Percentiles rank a stretch among this genome's conserved stretches.
phyloP scores from a whole-genome alignment of 2,329 filamentous ascomycete species.

The Ascosphaera apis region DNA sequence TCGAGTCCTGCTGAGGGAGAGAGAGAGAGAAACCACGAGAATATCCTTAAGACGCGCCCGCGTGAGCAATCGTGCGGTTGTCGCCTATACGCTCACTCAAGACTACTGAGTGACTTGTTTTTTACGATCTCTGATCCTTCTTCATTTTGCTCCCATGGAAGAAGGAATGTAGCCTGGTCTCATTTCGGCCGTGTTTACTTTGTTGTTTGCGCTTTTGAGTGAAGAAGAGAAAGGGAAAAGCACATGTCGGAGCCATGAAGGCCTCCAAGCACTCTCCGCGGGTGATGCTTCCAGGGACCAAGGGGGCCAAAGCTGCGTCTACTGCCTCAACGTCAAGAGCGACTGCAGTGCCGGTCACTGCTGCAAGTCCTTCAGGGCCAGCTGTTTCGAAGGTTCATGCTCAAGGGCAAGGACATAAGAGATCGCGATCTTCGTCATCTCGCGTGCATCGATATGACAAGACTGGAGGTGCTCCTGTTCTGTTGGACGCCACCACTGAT shows the following conservation, averaged over 20 bases:
- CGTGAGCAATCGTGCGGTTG: too few relatives aligned
- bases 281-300: neutral
- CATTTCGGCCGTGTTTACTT: neutral
- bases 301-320: neutral
- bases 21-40: too few relatives aligned
- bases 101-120: too few relatives aligned
- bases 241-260: neutral
- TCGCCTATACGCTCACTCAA: too few relatives aligned
- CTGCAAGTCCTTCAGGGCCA: neutral
- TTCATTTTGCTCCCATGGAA: neutral
- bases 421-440: neutral
- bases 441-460: neutral
- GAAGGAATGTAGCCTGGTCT: neutral
- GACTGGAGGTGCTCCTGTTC: neutral
- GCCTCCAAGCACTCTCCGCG: neutral
- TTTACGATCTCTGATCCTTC: neutral
- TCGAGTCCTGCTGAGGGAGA: too few relatives aligned
- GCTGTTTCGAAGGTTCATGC: neutral
- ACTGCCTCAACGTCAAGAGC: neutral
- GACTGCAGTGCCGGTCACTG: neutral
- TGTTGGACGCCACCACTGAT: constrained; percentile 37
- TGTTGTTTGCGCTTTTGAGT: neutral
- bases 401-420: neutral
- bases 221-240: too few relatives aligned
- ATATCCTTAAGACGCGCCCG: too few relatives aligned